These are phyloP conservation scores for Cantharellus cinnabarinus DNA, from an alignment of 768 basidiomycete species.

Conservation along the genomic window DNA sequence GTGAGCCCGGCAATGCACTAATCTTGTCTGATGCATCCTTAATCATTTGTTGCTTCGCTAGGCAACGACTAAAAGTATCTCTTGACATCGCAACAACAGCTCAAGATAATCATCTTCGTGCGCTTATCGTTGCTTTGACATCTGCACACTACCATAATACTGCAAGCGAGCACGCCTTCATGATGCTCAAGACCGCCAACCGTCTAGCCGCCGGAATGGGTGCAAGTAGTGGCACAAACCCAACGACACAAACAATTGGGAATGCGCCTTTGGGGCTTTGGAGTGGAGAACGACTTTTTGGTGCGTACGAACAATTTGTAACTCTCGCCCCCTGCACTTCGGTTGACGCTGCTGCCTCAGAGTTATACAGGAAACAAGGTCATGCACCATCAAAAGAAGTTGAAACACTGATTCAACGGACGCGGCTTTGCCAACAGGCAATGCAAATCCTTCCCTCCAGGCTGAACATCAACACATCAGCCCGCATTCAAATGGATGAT, in stretches of 20 bases:
- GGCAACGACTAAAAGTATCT: conserved; percentile 38
- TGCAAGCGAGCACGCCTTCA: conserved; percentile 41
- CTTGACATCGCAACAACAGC: conserved; percentile 35
- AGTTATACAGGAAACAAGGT: not conserved
- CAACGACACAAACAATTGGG: conserved; percentile 18
- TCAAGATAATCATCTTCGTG: conserved; percentile 54
- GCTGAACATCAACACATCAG: not conserved
- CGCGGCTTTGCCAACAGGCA: not conserved
- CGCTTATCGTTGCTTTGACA: conserved; percentile 44
- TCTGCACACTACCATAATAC: conserved; percentile 56
- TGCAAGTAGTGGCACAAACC: conserved; percentile 17
- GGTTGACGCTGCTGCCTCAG: not conserved
- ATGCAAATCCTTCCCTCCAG: not conserved
- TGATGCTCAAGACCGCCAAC: conserved; percentile 45
- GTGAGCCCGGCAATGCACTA: conserved; percentile 16
- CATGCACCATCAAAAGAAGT: not conserved
- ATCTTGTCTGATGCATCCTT: conserved; percentile 12
- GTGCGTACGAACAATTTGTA: conserved; percentile 18
- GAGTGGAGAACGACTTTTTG: conserved; percentile 50
- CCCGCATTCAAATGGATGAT: no score
- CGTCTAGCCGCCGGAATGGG: conserved; percentile 55
- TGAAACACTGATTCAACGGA: not conserved
- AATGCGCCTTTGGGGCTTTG: conserved; percentile 48
- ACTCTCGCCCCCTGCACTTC: not conserved
- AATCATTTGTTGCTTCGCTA: conserved; percentile 12